Percentiles rank a stretch among this genome's conserved stretches.
Evolutionary conservation across 345 rosid species (phyloP).

Genomic region (Psidium friedrichsthalianum): DNA sequence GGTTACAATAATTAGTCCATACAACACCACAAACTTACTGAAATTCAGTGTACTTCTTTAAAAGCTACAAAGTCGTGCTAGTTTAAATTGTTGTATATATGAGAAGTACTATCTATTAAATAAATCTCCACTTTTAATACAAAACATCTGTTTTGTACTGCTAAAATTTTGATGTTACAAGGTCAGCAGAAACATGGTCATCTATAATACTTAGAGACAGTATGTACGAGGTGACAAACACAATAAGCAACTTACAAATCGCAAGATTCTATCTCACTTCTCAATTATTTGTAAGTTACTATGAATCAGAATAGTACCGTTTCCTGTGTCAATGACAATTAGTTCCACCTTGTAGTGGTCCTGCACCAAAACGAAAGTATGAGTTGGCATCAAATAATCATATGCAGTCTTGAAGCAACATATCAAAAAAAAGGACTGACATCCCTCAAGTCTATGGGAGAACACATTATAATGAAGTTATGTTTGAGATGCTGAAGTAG

Average conservation of each 20-base stretch:
- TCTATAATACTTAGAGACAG: background rate
- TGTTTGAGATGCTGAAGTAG: background rate
- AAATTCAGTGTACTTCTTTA: background rate
- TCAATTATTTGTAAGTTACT: background rate
- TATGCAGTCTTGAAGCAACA: background rate
- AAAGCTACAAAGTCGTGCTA: background rate
- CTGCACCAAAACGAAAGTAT: constrained; percentile 25
- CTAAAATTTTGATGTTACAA: background rate
- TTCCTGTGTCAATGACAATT: constrained; percentile 58
- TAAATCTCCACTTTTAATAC: background rate
- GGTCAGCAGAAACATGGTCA: background rate
- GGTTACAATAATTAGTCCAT: background rate
- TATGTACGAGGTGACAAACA: background rate
- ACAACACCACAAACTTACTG: background rate
- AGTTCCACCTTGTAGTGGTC: constrained; percentile 54
- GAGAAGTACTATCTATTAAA: background rate
- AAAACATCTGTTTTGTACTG: background rate
- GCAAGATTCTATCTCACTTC: background rate
- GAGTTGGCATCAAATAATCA: background rate
- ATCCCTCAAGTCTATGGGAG: background rate
- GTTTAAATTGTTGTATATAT: background rate
- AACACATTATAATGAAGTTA: background rate
- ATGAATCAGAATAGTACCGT: constrained; percentile 28
- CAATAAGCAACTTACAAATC: background rate
- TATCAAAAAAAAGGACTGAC: background rate